phyloP scores from a whole-genome alignment of 2,329 filamentous ascomycete genomes.

The Alternaria ventricosa region DNA sequence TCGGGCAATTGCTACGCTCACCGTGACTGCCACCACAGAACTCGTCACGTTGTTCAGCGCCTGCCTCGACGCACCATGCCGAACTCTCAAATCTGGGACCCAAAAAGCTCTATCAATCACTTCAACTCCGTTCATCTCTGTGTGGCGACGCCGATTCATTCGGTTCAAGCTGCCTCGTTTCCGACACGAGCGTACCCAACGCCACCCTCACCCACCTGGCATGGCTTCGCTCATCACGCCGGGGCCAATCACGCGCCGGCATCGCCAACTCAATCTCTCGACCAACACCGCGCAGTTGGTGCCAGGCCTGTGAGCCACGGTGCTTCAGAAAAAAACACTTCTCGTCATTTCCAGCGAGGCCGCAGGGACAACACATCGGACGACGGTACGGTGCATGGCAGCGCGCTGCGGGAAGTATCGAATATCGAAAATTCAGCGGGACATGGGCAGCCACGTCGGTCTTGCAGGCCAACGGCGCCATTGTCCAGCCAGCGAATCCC shows the following conservation, averaged over 20 bases:
- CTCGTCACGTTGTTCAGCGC: not conserved
- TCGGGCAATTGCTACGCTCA: not conserved
- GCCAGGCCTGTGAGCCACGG: slow-evolving; percentile 3
- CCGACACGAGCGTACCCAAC: slow-evolving; percentile 13
- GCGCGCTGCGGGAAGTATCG: slow-evolving; percentile 23
- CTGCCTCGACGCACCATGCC: slow-evolving; percentile 9
- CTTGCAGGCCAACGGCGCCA: slow-evolving; percentile 27
- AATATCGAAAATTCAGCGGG: slow-evolving; percentile 17
- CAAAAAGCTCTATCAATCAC: not conserved
- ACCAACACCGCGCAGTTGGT: slow-evolving; percentile 18
- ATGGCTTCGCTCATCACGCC: slow-evolving; percentile 23
- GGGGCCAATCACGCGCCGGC: slow-evolving; percentile 18
- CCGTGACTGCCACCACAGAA: not conserved
- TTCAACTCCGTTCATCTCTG: not conserved
- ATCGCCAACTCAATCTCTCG: slow-evolving; percentile 24
- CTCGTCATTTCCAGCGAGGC: slow-evolving; percentile 1
- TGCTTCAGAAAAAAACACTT: not conserved
- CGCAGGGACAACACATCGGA: slow-evolving; percentile 23
- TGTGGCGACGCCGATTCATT: not conserved
- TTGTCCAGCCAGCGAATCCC: slow-evolving; percentile 20
- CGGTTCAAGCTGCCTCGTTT: slow-evolving; percentile 18
- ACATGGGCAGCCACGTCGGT: slow-evolving; percentile 42
- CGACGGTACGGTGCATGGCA: slow-evolving; percentile 19
- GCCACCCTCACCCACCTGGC: slow-evolving; percentile 10
- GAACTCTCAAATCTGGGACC: slow-evolving; percentile 6